A percentile compares a stretch with the other conserved stretches of the same genome.
Evolutionary conservation across 2,329 filamentous ascomycete genomes (phyloP).

Genomic region (Venturia oleaginea): DNA sequence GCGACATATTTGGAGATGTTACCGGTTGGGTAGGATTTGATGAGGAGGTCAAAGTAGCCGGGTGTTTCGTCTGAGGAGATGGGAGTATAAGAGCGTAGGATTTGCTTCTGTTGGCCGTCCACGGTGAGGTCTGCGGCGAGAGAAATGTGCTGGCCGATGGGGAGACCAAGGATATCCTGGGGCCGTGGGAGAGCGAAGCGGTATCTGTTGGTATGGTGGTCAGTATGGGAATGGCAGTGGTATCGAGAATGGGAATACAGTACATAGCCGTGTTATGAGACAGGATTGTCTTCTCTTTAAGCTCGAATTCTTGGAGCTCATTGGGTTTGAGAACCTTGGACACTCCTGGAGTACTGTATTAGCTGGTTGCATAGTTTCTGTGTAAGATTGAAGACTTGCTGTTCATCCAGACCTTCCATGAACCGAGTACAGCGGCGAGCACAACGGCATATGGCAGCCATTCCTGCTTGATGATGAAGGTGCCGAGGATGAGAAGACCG

Average conservation of each 20-base stretch:
- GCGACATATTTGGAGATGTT: conserved; percentile 96
- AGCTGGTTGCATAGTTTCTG: neutral
- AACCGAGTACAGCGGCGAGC: conserved; percentile 56
- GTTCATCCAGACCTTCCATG: conserved; percentile 61
- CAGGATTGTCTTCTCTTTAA: conserved; percentile 89
- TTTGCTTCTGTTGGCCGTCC: conserved; percentile 33
- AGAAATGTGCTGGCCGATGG: conserved; percentile 98
- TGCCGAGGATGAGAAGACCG: conserved; percentile 67
- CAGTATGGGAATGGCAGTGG: neutral
- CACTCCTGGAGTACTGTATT: conserved; percentile 43
- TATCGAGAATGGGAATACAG: conserved; percentile 20
- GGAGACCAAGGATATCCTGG: conserved; percentile 80
- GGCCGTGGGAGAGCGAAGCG: conserved; percentile 77
- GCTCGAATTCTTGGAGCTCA: conserved; percentile 82
- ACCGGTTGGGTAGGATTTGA: conserved; percentile 95
- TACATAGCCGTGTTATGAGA: conserved; percentile 98
- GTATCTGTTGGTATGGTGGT: conserved; percentile 50
- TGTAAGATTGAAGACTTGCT: conserved; percentile 44
- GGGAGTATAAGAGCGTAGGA: conserved; percentile 34
- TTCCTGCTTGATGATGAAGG: conserved; percentile 68
- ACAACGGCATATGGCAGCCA: conserved; percentile 63
- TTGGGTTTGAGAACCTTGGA: conserved; percentile 80
- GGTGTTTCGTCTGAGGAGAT: conserved; percentile 40
- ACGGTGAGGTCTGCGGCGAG: conserved; percentile 53
- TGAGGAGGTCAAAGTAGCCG: conserved; percentile 90